Conservation (phyloP, 495 filamentous ascomycete genomes). For the Amniculicola lignicola region DNA sequence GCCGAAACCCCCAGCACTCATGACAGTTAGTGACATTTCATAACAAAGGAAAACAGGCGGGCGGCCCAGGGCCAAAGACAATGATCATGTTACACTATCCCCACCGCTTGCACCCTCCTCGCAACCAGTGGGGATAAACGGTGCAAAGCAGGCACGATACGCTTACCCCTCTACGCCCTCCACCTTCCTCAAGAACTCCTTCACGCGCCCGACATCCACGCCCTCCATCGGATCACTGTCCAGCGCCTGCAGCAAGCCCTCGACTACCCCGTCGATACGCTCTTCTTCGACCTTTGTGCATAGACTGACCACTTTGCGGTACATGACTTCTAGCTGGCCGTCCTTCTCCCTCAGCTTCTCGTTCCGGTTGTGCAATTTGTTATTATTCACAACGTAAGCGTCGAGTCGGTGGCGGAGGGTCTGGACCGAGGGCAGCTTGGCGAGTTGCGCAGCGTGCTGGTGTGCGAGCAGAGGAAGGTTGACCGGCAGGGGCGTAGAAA, state of each 20-base stretch:
- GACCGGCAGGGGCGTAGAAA: constrained; percentile 19
- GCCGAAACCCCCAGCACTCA: too few species aligned
- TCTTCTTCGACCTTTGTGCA: constrained; percentile 64
- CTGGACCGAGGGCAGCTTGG: constrained; percentile 35
- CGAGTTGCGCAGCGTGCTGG: constrained; percentile 24
- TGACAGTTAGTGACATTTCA: too few species aligned
- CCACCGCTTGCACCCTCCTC: too few species aligned
- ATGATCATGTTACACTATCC: too few species aligned
- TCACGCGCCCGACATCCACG: constrained; percentile 65
- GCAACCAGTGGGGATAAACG: too few species aligned
- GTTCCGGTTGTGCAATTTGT: constrained; percentile 45
- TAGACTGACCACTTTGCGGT: constrained; percentile 64
- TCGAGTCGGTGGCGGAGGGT: constrained; percentile 42
- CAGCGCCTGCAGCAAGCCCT: constrained; percentile 62
- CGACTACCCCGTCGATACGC: constrained; percentile 62
- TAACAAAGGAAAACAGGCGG: too few species aligned
- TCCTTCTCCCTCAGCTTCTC: constrained; percentile 56
- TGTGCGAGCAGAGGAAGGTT: constrained; percentile 1
- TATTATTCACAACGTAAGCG: constrained; percentile 52
- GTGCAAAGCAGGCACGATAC: too few species aligned
- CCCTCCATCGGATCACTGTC: constrained; percentile 66
- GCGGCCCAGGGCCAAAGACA: too few species aligned
- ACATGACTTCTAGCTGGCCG: constrained; percentile 65
- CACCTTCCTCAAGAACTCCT: constrained; percentile 70
- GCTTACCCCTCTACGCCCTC: constrained; percentile 44